A percentile compares a stretch with the other conserved stretches of the same genome.
Conservation (phyloP, 2,329 filamentous ascomycete genomes). For the Neopestalotiopsis sp. region DNA sequence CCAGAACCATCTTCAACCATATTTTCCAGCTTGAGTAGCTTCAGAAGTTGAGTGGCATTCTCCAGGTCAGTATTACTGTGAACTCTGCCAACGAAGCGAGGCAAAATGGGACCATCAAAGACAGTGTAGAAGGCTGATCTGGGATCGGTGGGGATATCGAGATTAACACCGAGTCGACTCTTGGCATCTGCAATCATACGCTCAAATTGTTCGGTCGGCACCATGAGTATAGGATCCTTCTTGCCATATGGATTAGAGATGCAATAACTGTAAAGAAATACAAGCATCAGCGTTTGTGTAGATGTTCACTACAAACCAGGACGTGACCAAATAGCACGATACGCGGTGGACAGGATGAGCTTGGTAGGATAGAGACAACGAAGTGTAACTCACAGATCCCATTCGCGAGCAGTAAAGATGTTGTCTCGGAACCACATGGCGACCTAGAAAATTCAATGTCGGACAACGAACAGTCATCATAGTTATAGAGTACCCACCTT, state of each 20-base stretch:
- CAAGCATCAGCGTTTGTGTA: not conserved
- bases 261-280: conserved; percentile 62
- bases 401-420: conserved; percentile 64
- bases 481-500: not conserved
- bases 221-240: conserved; percentile 64
- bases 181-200: conserved; percentile 71
- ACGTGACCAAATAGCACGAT: not conserved
- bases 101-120: conserved; percentile 65
- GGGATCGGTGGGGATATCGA: conserved; percentile 62
- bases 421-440: conserved; percentile 58
- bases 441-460: conserved; percentile 34
- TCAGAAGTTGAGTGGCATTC: not conserved
- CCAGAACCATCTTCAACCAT: conserved; percentile 20
- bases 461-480: not conserved
- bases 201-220: conserved; percentile 70
- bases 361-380: not conserved
- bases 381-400: conserved; percentile 73
- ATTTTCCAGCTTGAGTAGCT: not conserved
- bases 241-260: conserved; percentile 18
- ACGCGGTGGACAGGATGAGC: not conserved
- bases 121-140: conserved; percentile 62
- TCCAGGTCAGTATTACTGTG: conserved; percentile 37
- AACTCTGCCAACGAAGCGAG: conserved; percentile 67
- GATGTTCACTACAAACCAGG: not conserved
- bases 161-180: conserved; percentile 51